Percentiles rank a stretch among this genome's conserved stretches.
Conservation (phyloP, 306 rosid species). For the Cicer judaicum region DNA sequence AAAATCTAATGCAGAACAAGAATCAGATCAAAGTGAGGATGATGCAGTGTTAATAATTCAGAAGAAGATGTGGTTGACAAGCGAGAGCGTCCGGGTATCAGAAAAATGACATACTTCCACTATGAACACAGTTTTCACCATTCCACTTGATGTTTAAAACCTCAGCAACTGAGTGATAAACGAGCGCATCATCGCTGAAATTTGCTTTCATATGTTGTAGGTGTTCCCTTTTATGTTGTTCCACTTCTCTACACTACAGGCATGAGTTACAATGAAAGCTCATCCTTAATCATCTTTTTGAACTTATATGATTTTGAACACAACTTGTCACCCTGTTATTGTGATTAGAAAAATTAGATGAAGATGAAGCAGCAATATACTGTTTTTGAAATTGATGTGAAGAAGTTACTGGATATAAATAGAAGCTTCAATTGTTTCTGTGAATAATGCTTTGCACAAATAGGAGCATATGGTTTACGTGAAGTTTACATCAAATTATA, state of each 20-base stretch:
- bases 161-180: conserved; percentile 20
- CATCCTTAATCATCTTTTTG: conserved; percentile 39
- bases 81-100: conserved; percentile 63
- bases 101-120: conserved; percentile 48
- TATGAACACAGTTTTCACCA: background rate
- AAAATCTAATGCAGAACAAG: conserved; percentile 43
- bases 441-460: conserved; percentile 1
- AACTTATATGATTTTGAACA: conserved; percentile 36
- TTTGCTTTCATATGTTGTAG: conserved; percentile 36
- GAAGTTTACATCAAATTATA: background rate
- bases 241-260: conserved; percentile 42
- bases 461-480: background rate
- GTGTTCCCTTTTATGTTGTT: conserved; percentile 31
- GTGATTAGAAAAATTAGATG: conserved; percentile 44
- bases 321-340: conserved; percentile 12
- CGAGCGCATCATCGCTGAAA: conserved; percentile 4
- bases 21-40: conserved; percentile 51
- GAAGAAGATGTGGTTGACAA: conserved; percentile 89
- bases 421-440: background rate
- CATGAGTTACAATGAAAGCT: conserved; percentile 42
- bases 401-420: background rate
- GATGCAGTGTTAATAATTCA: conserved; percentile 68
- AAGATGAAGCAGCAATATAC: conserved; percentile 25
- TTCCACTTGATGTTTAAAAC: conserved; percentile 30
- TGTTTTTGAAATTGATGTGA: conserved; percentile 4